Evolutionary conservation across 2,329 filamentous ascomycete genomes (phyloP), one percentile per base, ranked within the genome.

Genomic region (Trichothecium sympodiale): DNA sequence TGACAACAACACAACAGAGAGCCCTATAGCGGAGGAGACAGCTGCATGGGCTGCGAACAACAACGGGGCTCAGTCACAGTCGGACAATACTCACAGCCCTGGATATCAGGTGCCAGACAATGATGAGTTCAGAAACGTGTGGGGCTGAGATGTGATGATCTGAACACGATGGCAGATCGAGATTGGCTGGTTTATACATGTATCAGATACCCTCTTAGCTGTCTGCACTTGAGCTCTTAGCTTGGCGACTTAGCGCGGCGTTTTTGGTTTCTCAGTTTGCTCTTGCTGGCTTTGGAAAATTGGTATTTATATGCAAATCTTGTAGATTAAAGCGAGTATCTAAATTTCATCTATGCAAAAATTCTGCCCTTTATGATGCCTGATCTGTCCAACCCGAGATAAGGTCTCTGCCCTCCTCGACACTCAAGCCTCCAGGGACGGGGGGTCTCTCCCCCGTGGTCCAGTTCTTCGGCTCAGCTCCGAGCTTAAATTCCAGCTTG

Each of bases 401-500:
- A 10, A 44, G 34, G 10, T 33, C 34, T 14, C 18, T 37, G 5
- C 44, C 45, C 8, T 45, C 29, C 5, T 38, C 31, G 7, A 34
- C 27, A 5, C 23, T 31, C 38, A 44, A 16, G 17, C 49, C 60
- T 2, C 67, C 74, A 15, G 74, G 74, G 46, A 72, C 80, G 3
- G 78, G 78, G 10, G 77, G 78, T 35, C 65, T 43, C n/a, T 62
- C 59, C 0, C 74, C 77, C 2, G 67, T 74, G 4, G 68, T 67
- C 78, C 78, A 83, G 38, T 64, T 53, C 13, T 47, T 57, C 5
- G 69, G 62, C 26, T 63, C 53, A 2, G 50, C 33, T 1, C 78
- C 79, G n/a, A 83, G 58, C 14, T 73, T 67, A 49, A 80, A 81
- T 29, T 82, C 73, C 44, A 83, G 52, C 2, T 60, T 74, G 0